phyloP scores from a whole-genome alignment of 2,329 filamentous ascomycete species.

The Colletotrichum tamarilloi region DNA sequence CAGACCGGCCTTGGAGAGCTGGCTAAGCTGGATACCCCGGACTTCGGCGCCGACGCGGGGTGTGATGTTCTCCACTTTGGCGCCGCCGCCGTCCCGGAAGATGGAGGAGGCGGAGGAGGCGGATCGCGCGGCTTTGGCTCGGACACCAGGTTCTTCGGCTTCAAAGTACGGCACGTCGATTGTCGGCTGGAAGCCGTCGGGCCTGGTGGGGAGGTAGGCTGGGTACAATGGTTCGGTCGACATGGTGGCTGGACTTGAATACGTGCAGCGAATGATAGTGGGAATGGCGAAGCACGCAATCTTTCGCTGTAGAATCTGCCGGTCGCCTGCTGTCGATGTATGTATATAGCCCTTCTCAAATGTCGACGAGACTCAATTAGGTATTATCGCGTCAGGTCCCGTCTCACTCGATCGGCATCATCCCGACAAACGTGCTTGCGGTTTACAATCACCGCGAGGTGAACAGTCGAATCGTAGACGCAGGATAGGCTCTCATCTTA shows the following conservation, averaged over 20 bases:
- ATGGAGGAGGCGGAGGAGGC: constrained; percentile 19
- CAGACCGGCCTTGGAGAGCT: constrained; percentile 39
- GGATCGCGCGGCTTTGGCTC: constrained; percentile 43
- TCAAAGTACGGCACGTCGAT: constrained; percentile 42
- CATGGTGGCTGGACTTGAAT: constrained; percentile 31
- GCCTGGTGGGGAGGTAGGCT: constrained; percentile 46
- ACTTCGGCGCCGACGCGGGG: constrained; percentile 45
- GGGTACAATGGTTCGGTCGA: constrained; percentile 45
- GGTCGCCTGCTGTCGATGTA: not conserved
- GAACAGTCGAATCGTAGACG: not conserved
- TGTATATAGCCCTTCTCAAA: not conserved
- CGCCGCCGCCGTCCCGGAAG: constrained; percentile 23
- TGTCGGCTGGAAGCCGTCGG: constrained; percentile 43
- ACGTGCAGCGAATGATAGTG: no score
- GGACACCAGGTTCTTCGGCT: constrained; percentile 43
- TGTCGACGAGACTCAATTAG: not conserved
- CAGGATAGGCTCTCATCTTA: not conserved
- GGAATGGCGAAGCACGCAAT: constrained; percentile 5
- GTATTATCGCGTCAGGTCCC: not conserved
- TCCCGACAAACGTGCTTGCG: not conserved
- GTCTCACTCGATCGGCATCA: not conserved
- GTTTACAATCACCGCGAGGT: not conserved
- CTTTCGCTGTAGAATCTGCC: no score
- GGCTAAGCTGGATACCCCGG: constrained; percentile 43
- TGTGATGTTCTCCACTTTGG: constrained; percentile 39